Evolutionary conservation across 495 filamentous ascomycete species (phyloP), one percentile per base, ranked within the genome.

Genomic region (Choiromyces venosus): DNA sequence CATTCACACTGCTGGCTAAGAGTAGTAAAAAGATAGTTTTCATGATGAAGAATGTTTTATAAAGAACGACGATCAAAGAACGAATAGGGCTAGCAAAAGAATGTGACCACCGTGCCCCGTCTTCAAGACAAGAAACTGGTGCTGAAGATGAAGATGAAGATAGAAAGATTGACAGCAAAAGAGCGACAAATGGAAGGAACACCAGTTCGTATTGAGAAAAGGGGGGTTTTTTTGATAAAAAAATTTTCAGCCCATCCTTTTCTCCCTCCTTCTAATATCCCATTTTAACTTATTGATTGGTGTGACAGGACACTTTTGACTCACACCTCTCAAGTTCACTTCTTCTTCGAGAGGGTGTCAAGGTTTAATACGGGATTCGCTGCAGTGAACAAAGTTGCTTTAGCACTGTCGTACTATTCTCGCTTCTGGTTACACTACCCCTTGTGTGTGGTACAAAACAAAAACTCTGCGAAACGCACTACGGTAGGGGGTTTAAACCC

Each of bases 1-100:
- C 25, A 18, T 29, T 33, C 52, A 33, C 25, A 16, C 10, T 21
- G 37, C 19, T 4, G 37, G 61, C 35, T 3, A 44, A 67, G 67
- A 36, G 36, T 67, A 74, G 18, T 56, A 74, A 74, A 36, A 65
- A 46, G 69, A 33, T 46, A 29, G 42, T 68, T 66, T 39, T 35
- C 40, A 37, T 35, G 42, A 38, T 67, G 46, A 19, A 68, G 71
- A 39, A 44, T 6, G 16, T 37, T 39, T 67, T 36, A 37, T 36
- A 39, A 39, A 68, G 33, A 42, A 12, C n/a, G 37, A 68, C 66
- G 66, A 38, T 38, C 5, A 38, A 42, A 68, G 67, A 38, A 21
- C 36, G 33, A 42, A 35, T 68, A 10, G 8, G 14, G 25, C 21
- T 18, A 37, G 25, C 18, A 37, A 42, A 68, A 39, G 37, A 68